Evolutionary conservation across 2,329 filamentous ascomycete species (phyloP), one percentile per base, ranked within the genome.

Genomic region (Paradendryphiella salina): DNA sequence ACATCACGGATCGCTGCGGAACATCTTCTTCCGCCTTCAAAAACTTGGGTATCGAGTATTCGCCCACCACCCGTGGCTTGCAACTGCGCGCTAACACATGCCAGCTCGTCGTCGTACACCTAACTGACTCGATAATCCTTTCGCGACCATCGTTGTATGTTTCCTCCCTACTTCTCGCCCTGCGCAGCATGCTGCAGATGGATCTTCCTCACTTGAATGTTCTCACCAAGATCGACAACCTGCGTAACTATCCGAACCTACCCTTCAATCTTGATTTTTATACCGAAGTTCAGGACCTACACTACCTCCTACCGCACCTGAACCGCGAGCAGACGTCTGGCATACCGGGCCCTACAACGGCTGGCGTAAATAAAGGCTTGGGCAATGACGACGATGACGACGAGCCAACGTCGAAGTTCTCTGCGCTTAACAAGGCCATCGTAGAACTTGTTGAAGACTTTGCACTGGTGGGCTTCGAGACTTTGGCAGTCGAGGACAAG

Each of bases 241-340:
- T 99, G 46, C 79, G 86, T 29, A 85, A 87, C 44, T 96, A 96
- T 68, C 87, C 90, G 38, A 84, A 89, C 20, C 80, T 99, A 0
- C 90, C 92, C 0, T 96, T 99, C 79, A 96, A 96, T 65, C 85
- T 99, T 52, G 92, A 96, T 60, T 99, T 87, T 74, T 99, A 97
- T 73, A 97, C 94, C 54, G 93, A 99, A 73, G 93, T 97, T 6
- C 92, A 99, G 73, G 91, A 96, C 66, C 82, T 99, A 3, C 84
- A 84, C 17, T 90, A 96, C 61, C 80, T 99, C 10, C 82, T 94
- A 0, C 90, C 91, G 1, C 81, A 86, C 53, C 83, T 99, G 34
- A 86, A 91, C 63, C 81, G 83, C 18, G 94, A 99, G 72, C 89
- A 74, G 39, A 69, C 65, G 1, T 71, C 70, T 8, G 66, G 70